Base-by-base conservation (phyloP, 2,329 filamentous ascomycete species). In the Cordyceps javanica region DNA sequence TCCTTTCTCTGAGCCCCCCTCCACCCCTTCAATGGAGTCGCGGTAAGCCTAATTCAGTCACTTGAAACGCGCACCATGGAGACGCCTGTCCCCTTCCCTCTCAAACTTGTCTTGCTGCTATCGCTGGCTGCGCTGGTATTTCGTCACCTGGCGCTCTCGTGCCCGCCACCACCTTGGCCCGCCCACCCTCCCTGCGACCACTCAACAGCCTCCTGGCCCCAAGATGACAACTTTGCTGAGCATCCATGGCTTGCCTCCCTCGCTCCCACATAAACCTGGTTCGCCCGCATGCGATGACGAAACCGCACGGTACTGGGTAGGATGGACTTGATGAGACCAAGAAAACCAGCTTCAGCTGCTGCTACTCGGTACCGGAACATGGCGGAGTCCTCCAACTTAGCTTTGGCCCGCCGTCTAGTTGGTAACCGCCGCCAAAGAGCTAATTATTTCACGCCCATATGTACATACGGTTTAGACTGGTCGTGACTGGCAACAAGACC, bases 61-160 rank as follows among this genome's bases (percentile, higher is more conserved):
- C 42, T 55, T 55, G 52, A 55, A 55, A 55, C 52, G 42, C 52
- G 25, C 42, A 32, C 21, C 52, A 55, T 55, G 52, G 52, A 48
- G 52, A 28, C 42, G 42, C 30, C 42, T 48, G 30, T 38, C 42
- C 34, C 52, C 52, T 55, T 44, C 5, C 11, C 19, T 55, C 23
- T 46, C 42, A 44, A 44, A 30, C 51, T 26, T 39, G 19, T 55
- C 52, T 46, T 14, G 28, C n/a, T 13, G 38, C 38, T 55, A 34
- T n/a, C 41, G 16, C 23, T 30, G 26, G 11, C n/a, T 14, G 52
- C n/a, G 13, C 8, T 32, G 28, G 30, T 19, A 55, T 38, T 55
- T 55, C 41, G 52, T 55, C 41, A 38, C 42, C 48, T 32, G 30
- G 30, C 28, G 41, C 28, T 21, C 51, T n/a, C 41, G 21, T 46